Evolutionary conservation across 2,329 filamentous ascomycete species (phyloP), one percentile per base, ranked within the genome.

Genomic region (Didymella keratinophila): DNA sequence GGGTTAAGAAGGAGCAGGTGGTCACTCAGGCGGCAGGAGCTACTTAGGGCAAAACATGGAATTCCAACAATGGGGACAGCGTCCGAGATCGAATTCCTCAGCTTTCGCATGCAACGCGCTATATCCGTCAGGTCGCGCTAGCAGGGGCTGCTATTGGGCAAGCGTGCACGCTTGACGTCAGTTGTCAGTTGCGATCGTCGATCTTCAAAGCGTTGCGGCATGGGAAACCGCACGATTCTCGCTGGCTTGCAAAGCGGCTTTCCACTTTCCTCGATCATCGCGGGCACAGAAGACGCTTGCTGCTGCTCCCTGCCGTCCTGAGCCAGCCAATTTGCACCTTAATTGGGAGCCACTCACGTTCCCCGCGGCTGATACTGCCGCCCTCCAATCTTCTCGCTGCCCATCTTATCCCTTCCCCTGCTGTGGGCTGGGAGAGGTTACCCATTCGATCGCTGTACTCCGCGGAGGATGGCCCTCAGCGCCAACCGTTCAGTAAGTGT

Each of bases 31-130:
- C 36, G 44, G 14, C 32, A 20, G 45, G 45, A 53, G 42, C 44
- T 44, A n/a, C 4, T 4, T 27, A 10, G 6, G 43, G 30, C 32
- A 44, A 43, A 47, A 58, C 56, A 54, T 58, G 56, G 50, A 41
- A 58, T 50, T 41, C 41, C 21, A 54, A 37, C 46, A 54, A 46
- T 50, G 49, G 49, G 44, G 30, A 52, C 34, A 48, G n/a, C 30
- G 34, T 27, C 49, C 46, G 41, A 42, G 56, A 58, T 54, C 30
- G 56, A 58, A 54, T 58, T 58, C 56, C 56, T 54, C 39, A 50
- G 50, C 56, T 58, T 58, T 58, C 41, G 56, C 56, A 58, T 58
- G 50, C 56, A 50, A 49, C 39, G 45, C 56, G 50, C 50, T 58
- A 53, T 46, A 41, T 43, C 56, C 39, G 50, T 30, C 18, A 41